Percentiles rank a stretch among this genome's conserved stretches.
Evolutionary conservation across 805 yeast species (phyloP).

Genomic region (Lipomyces sp.): DNA sequence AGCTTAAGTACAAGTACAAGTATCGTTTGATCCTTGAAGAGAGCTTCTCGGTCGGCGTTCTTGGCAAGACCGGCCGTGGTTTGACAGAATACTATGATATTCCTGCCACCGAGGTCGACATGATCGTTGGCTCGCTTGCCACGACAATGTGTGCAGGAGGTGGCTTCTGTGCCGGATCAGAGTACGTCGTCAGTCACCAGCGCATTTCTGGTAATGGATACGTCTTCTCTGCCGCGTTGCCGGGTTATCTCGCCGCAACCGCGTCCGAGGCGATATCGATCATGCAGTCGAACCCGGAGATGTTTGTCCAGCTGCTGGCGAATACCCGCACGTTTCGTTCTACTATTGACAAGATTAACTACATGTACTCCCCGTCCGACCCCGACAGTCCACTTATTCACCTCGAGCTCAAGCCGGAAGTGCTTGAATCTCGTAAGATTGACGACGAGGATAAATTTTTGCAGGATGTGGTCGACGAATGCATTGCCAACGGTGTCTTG

Average conservation of each 20-base stretch:
- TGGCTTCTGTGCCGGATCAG: conserved; percentile 88
- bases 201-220: conserved; percentile 87
- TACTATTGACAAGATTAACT: conserved; percentile 44
- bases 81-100: conserved; percentile 73
- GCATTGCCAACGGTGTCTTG: conserved; percentile 59
- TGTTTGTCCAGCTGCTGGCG: conserved; percentile 45
- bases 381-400: conserved; percentile 70
- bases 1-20: conserved; percentile 78
- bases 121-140: conserved; percentile 87
- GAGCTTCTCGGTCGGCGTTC: conserved; percentile 79
- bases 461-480: conserved; percentile 66
- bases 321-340: conserved; percentile 51
- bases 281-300: conserved; percentile 48
- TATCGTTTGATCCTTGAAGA: conserved; percentile 89
- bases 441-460: conserved; percentile 63
- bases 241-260: conserved; percentile 82
- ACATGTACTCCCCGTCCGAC: conserved; percentile 33
- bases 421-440: conserved; percentile 44
- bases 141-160: conserved; percentile 83
- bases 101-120: conserved; percentile 72
- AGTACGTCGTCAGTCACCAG: conserved; percentile 87
- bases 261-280: conserved; percentile 59
- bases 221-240: conserved; percentile 92
- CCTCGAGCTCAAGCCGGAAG: conserved; percentile 57
- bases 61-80: conserved; percentile 88